Evolutionary conservation across 2,329 filamentous ascomycete species (phyloP), one percentile per base, ranked within the genome.

Genomic region (Sporothrix variecibatus): DNA sequence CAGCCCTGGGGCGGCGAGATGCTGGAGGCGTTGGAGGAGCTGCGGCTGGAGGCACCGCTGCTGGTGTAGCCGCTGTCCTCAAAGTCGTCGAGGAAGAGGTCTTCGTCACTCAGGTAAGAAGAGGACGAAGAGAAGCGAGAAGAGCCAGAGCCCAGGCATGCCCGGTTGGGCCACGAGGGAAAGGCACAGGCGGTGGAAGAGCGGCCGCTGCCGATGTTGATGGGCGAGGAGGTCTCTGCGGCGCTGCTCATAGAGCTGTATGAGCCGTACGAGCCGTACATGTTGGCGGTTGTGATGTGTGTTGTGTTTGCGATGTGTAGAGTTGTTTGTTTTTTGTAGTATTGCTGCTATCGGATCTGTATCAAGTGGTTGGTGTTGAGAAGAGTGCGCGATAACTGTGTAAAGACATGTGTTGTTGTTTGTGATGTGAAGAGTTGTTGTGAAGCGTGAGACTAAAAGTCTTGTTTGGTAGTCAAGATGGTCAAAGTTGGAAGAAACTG

Each of bases 51-150:
- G 34, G 49, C 85, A 71, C 86, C 81, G 80, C 84, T 87, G 80
- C 81, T 83, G 75, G 81, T 78, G 78, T 88, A 86, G 78, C 88
- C 85, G 76, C 88, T 86, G 73, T 76, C 75, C 77, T 88, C 86
- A 73, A 86, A 84, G 76, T 84, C 81, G 77, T 86, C 84, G 79
- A 87, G 84, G 81, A 89, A 87, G 73, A 91, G 86, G 78, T 91
- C 89, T 81, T 91, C 89, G 83, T 91, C 89, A 58, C 88, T 90
- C 76, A 91, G 84, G 81, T 86, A 89, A 0, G 87, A 88, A 2
- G 86, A 86, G 23, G 87, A 65, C 9, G 51, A 51, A 28, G 31
- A 49, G 8, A 28, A 28, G 64, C 23, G 43, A 74, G 81, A 80
- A 11, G 38, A 28, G 53, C 31, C 58, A 75, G 81, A 80, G 72